Base-by-base conservation (phyloP, 2,329 filamentous ascomycete genomes). In the Fusarium devonianum region DNA sequence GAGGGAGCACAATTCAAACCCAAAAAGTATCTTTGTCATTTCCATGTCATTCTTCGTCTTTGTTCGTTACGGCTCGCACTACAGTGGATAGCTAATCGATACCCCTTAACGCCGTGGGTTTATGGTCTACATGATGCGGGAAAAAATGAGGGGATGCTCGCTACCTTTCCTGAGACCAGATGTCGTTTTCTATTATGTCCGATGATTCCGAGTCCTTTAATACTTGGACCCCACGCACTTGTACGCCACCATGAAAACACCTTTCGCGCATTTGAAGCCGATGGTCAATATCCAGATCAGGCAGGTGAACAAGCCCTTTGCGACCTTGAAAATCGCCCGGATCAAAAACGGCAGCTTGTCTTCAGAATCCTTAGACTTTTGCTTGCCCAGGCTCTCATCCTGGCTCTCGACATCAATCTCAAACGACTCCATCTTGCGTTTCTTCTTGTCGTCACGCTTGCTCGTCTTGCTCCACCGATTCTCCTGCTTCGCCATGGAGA, bases 391-490 rank as follows among this genome's bases (percentile, higher is more conserved):
- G 55, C 73, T 78, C 56, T 76, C 79, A 42, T 75, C 72, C 68
- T 87, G 84, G 64, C 83, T 87, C 69, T 86, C 84, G 5, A 87
- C 67, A 58, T 87, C 84, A 26, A 86, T 71, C 67, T 74, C 84
- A 48, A 86, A 80, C 60, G 80, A 77, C 58, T 85, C 80, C 64
- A 82, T 75, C 56, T 74, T 76, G 25, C 67, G 67, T 44, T 69
- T 54, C 53, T 63, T 64, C 49, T 66, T 65, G 23, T 68, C 59
- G 21, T 71, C 60, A 3, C 62, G 58, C 35, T 66, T 64, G 35
- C 69, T 67, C 41, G 68, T 64, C 28, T 63, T 67, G 42, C 67
- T 69, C 14, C 69, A 38, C 10, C 69, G 59, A 30, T 54, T 56
- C 53, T 68, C 58, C 41, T 67, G 44, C 50, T 56, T 43, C 53